Conservation (phyloP, 2,329 filamentous ascomycete genomes). For the Exophiala viscosa region DNA sequence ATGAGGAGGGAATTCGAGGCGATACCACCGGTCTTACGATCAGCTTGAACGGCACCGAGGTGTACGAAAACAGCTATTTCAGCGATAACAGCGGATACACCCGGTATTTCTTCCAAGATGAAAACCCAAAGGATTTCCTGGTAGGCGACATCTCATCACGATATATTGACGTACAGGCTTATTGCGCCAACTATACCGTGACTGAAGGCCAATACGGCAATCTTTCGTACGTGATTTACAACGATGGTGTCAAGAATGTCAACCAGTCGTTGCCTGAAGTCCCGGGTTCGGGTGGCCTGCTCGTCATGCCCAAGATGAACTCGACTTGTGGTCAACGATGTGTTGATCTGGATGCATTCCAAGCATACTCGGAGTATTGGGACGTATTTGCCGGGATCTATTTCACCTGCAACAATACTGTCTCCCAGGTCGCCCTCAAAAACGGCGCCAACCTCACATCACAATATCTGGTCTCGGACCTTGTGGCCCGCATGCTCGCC, state of each 20-base stretch:
- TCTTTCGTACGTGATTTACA: slow-evolving; percentile 19
- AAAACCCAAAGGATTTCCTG: slow-evolving; percentile 11
- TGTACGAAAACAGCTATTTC: slow-evolving; percentile 23
- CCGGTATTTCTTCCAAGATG: slow-evolving; percentile 23
- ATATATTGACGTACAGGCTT: slow-evolving; percentile 15
- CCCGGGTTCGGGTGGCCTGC: slow-evolving; percentile 17
- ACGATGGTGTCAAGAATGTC: slow-evolving; percentile 19
- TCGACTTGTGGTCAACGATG: slow-evolving; percentile 23
- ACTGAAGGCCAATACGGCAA: slow-evolving; percentile 20
- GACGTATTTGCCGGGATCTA: slow-evolving; percentile 10
- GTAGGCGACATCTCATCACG: slow-evolving; percentile 7
- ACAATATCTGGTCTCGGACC: slow-evolving; percentile 13
- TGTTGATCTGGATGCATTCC: slow-evolving; percentile 18
- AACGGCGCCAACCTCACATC: neutral
- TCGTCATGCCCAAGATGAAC: slow-evolving; percentile 17
- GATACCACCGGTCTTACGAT: slow-evolving; percentile 9
- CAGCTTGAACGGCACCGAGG: slow-evolving; percentile 3
- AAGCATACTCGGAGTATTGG: slow-evolving; percentile 11
- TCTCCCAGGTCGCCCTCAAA: slow-evolving; percentile 13
- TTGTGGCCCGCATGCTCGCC: slow-evolving; percentile 21
- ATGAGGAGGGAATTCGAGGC: slow-evolving; percentile 21
- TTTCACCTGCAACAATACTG: slow-evolving; percentile 25
- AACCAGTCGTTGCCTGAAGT: slow-evolving; percentile 16
- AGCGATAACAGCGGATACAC: slow-evolving; percentile 11
- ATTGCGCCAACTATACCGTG: slow-evolving; percentile 18